Evolutionary conservation across 2,329 filamentous ascomycete genomes (phyloP), one percentile per base, ranked within the genome.

Genomic region (Cladosporium sp.): DNA sequence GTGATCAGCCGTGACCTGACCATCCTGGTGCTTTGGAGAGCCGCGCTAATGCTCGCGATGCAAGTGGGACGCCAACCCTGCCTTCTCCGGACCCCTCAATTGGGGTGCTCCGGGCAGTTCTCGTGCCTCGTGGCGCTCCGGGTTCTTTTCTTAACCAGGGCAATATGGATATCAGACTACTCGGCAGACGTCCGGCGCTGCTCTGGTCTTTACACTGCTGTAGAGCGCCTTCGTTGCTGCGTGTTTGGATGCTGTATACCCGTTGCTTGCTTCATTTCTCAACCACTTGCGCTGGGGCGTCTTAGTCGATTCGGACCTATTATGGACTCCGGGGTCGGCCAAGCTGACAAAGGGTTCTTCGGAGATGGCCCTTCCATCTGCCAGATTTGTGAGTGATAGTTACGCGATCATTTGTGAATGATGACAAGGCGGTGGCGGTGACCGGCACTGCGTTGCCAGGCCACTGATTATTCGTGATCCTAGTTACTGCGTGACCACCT

Each of bases 101-200:
- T 30, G 60, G 49, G 60, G 32, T 12, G n/a, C 34, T 34, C 60
- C 60, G 60, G 34, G 18, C 49, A 38, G 49, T 63, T 63, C 51
- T 63, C 60, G 60, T 51, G 60, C 60, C 32, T 28, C 32, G n/a
- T 38, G 54, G 55, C 47, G 65, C 54, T 21, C 57, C 67, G 66
- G 65, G 44, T 54, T 52, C 58, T 58, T 51, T 44, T 66, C 67
- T 64, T 41, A 59, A 30, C 21, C 58, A 44, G 59, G 66, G 44
- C 65, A 59, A 69, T 67, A 67, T 69, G 67, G 59, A 67, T 67
- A 67, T 67, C 63, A 65, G 51, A 59, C 55, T 60, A 47, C 64
- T 62, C 63, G 55, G 47, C 41, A 49, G 32, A 41, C 49, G 21
- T 38, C 60, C 49, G 60, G 49, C 34, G n/a, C 32, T 41, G 26